phyloP scores from a whole-genome alignment of 2,329 filamentous ascomycete species.

The Sarocladium oryzae region DNA sequence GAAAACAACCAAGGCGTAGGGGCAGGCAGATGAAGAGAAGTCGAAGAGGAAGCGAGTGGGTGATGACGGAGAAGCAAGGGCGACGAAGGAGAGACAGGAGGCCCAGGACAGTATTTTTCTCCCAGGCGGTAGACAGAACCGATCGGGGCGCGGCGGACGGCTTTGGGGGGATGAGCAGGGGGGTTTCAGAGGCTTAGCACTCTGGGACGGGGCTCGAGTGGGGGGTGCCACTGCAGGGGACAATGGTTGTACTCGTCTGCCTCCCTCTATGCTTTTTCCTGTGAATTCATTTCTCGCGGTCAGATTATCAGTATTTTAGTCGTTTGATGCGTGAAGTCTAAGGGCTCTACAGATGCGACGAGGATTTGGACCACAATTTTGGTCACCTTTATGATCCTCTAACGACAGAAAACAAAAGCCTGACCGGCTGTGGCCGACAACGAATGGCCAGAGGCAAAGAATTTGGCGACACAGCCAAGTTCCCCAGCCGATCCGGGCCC shows the following conservation, averaged over 20 bases:
- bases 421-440: not conserved
- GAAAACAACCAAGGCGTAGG: slow-evolving; percentile 11
- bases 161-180: not conserved
- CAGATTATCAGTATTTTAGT: too few species aligned
- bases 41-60: slow-evolving; percentile 13
- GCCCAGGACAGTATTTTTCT: not conserved
- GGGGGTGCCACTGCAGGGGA: not conserved
- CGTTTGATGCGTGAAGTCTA: too few species aligned
- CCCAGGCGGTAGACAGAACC: slow-evolving; percentile 7
- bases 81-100: slow-evolving; percentile 8
- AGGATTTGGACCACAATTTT: too few species aligned
- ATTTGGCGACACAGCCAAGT: slow-evolving; percentile 1
- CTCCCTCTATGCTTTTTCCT: not conserved
- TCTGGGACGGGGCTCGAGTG: not conserved
- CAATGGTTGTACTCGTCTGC: not conserved
- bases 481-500: not conserved
- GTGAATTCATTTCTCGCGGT: too few species aligned
- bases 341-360: too few species aligned
- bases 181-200: slow-evolving; percentile 7
- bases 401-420: too few species aligned
- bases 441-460: too few species aligned
- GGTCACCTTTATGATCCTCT: too few species aligned
- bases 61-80: slow-evolving; percentile 8
- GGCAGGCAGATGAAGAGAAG: slow-evolving; percentile 10
- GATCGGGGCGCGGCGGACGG: slow-evolving; percentile 6